Evolutionary conservation across 805 yeast genomes (phyloP).

Genomic region (Ogataea philodendri): DNA sequence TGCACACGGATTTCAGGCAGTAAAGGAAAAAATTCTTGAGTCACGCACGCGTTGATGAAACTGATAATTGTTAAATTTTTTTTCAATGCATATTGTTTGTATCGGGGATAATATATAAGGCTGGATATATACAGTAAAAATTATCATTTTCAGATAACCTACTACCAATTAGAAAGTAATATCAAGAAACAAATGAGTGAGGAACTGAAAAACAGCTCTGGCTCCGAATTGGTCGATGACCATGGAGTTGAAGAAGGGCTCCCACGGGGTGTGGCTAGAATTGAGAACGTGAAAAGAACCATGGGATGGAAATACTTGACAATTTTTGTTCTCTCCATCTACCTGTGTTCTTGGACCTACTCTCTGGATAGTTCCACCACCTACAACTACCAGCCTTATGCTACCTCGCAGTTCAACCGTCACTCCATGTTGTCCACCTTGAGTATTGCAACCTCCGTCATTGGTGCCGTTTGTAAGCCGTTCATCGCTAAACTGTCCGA

Average conservation of each 20-base stretch:
- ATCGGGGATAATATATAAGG: slow-evolving; percentile 2
- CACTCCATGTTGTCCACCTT: slow-evolving; percentile 28
- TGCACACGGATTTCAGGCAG: slow-evolving; percentile 12
- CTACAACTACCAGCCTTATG: slow-evolving; percentile 35
- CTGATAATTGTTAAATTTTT: too few species aligned
- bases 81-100: too few species aligned
- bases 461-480: slow-evolving; percentile 27
- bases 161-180: too few species aligned
- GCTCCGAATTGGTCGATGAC: not conserved
- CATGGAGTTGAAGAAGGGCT: slow-evolving; percentile 13
- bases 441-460: slow-evolving; percentile 25
- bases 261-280: slow-evolving; percentile 6
- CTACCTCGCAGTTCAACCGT: slow-evolving; percentile 24
- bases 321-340: slow-evolving; percentile 67
- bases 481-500: slow-evolving; percentile 30
- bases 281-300: slow-evolving; percentile 4
- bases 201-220: slow-evolving; percentile 1
- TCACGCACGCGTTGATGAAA: too few species aligned
- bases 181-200: slow-evolving; percentile 6
- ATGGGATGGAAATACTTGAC: slow-evolving; percentile 1
- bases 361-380: slow-evolving; percentile 35
- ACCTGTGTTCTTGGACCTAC: slow-evolving; percentile 52
- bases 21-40: slow-evolving; percentile 6
- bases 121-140: slow-evolving; percentile 1
- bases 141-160: too few species aligned